Base-by-base conservation (phyloP, 2,329 filamentous ascomycete species). In the Tolypocladium guangdongense region DNA sequence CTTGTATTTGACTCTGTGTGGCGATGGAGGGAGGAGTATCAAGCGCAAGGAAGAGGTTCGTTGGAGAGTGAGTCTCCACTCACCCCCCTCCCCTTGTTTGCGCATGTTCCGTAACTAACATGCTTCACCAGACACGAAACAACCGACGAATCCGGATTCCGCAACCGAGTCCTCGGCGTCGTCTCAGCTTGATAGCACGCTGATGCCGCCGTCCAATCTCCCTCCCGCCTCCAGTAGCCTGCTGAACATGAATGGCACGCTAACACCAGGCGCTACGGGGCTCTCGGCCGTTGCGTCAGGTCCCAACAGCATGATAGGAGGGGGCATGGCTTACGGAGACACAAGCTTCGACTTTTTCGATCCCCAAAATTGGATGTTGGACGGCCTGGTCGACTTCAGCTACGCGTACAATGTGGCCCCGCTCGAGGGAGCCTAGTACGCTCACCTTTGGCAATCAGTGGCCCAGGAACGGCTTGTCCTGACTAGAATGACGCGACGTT, bases 291-390 rank as follows among this genome's bases (percentile, higher is more conserved):
- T 65, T 3, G 61, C 67, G 14, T 62, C 68, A 5, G 70, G 68
- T 30, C 67, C 74, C 22, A 74, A 72, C 58, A 72, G 70, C 61
- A 73, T 81, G 64, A 71, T 81, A 51, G 68, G 69, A 30, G 72
- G 73, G 33, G 71, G 72, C 33, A 68, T 81, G 57, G 76, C 78
- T 60, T 86, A 88, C 57, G 78, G 80, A 59, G 80, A 87, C 53
- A 80, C 82, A 11, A 86, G 83, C 61, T 90, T 90, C 67, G 88
- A 95, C 67, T 89, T 95, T 57, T 96, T 95, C 64, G 90, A 96
- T 69, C 89, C 91, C 1, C 78, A 96, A 62, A 89, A 92, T 67
- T 96, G 91, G 91, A 90, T 95, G 76, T 74, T 96, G 56, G 91
- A 96, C 67, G 88, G 88, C 16, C 76, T 92, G 36, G 76, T 93